A percentile compares a stretch with the other conserved stretches of the same genome.
Conservation (phyloP, 768 basidiomycete genomes). For the Pulveroboletus sp. region DNA sequence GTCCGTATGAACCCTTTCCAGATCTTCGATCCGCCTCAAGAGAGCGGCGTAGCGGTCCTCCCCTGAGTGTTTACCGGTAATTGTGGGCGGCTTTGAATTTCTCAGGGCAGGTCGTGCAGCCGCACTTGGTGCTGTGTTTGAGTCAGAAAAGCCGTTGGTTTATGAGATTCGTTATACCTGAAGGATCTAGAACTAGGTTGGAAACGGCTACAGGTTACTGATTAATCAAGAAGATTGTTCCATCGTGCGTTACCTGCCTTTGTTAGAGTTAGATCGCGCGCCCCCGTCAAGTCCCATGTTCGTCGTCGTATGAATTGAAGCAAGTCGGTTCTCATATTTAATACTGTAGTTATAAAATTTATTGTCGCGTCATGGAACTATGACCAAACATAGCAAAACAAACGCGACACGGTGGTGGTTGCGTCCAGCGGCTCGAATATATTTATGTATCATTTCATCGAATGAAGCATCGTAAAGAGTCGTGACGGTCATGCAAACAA, state of each 20-base stretch:
- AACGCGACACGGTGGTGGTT: conserved; percentile 22
- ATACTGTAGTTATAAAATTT: no score
- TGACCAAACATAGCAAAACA: conserved; percentile 17
- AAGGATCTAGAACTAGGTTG: conserved; percentile 37
- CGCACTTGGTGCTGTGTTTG: conserved; percentile 31
- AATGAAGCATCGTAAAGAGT: conserved; percentile 27
- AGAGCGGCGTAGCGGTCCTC: conserved; percentile 51
- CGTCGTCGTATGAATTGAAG: not conserved
- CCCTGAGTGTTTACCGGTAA: conserved; percentile 14
- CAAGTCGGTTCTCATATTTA: no score
- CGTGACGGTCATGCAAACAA: conserved; percentile 23
- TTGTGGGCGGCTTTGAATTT: conserved; percentile 20
- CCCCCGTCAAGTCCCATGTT: conserved; percentile 44
- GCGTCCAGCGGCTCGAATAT: conserved; percentile 7
- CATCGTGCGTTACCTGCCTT: conserved; percentile 4
- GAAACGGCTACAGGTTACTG: not conserved
- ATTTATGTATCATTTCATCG: conserved; percentile 17
- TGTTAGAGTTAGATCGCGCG: conserved; percentile 29
- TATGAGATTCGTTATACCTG: conserved; percentile 32
- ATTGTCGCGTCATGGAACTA: conserved; percentile 6
- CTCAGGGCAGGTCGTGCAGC: conserved; percentile 23
- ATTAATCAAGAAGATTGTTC: not conserved
- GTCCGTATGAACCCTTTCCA: conserved; percentile 59
- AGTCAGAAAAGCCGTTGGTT: not conserved
- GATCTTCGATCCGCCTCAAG: conserved; percentile 58